Conservation (phyloP, 306 rosid genomes). For the Nissolia schottii region DNA sequence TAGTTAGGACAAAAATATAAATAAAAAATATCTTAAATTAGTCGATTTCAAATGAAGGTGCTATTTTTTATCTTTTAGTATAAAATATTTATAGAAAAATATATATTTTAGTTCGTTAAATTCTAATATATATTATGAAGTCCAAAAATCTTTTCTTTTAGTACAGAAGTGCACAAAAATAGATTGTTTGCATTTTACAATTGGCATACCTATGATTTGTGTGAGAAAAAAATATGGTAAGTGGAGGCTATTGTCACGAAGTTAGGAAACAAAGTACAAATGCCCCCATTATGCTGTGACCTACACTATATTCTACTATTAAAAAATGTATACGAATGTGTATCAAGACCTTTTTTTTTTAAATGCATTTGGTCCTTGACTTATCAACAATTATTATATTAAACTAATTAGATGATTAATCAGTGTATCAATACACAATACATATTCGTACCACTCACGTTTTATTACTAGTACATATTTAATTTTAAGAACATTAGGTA, state of each 20-base stretch:
- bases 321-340: not conserved
- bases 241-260: conserved; percentile 1
- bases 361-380: not conserved
- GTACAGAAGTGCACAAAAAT: no score
- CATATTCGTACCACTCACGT: not conserved
- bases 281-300: conserved; percentile 15
- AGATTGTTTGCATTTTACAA: not conserved
- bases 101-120: not conserved
- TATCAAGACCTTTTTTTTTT: not conserved
- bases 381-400: not conserved
- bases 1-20: no score
- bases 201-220: not conserved
- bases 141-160: no score
- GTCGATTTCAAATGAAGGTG: no score
- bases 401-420: not conserved
- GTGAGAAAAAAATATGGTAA: not conserved
- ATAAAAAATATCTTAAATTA: no score
- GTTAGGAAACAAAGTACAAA: conserved; percentile 2
- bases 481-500: no score
- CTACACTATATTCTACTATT: not conserved
- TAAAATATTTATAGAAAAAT: no score
- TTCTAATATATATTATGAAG: not conserved
- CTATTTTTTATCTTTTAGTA: no score
- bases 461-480: not conserved
- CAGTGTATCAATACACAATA: not conserved